Percentiles rank a stretch among this genome's conserved stretches.
Evolutionary conservation across 768 basidiomycete species (phyloP).

Genomic region (Gloeophyllum trabeum): DNA sequence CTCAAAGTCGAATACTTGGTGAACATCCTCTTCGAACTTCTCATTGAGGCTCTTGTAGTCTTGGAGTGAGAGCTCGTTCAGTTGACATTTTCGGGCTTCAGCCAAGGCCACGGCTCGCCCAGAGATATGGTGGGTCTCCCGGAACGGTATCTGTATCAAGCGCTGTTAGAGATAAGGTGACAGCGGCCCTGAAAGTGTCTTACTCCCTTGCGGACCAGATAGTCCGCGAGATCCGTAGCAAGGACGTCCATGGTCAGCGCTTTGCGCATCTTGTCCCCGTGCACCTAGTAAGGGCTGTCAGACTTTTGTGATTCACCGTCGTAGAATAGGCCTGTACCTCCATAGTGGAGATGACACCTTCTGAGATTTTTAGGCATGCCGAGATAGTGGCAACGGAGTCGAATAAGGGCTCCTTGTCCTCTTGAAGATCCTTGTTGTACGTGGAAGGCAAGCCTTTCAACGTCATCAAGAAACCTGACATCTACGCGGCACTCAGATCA

Average conservation of each 20-base stretch:
- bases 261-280: conserved; percentile 79
- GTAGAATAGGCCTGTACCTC: conserved; percentile 38
- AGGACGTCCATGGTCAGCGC: conserved; percentile 96
- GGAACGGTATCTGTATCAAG: conserved; percentile 76
- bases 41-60: conserved; percentile 71
- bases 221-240: conserved; percentile 97
- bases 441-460: conserved; percentile 96
- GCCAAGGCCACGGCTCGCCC: conserved; percentile 94
- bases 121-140: conserved; percentile 97
- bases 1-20: conserved; percentile 88
- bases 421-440: conserved; percentile 98
- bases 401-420: conserved; percentile 96
- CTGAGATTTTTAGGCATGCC: conserved; percentile 83
- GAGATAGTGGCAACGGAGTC: conserved; percentile 86
- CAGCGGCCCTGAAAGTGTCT: no score
- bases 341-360: conserved; percentile 89
- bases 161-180: conserved; percentile 1
- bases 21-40: conserved; percentile 76
- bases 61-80: conserved; percentile 68
- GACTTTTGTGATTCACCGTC: not conserved
- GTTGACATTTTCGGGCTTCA: conserved; percentile 68
- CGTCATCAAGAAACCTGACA: conserved; percentile 97
- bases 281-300: conserved; percentile 43
- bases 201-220: conserved; percentile 97
- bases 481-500: conserved; percentile 31